Conservation (phyloP, 768 basidiomycete genomes). For the Russula ochroleuca region DNA sequence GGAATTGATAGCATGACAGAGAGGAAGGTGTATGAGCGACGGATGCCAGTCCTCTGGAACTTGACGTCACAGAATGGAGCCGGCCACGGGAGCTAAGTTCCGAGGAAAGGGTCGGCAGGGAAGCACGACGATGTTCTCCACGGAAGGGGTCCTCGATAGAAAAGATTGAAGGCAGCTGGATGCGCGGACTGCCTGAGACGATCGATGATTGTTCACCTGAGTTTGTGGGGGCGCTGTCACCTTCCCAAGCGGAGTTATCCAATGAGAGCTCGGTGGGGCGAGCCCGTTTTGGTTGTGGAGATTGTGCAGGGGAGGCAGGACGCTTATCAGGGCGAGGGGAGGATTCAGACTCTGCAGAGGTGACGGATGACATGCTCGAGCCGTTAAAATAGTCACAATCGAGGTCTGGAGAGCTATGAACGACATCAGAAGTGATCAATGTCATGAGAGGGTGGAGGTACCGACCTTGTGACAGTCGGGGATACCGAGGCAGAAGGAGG, state of each 20-base stretch:
- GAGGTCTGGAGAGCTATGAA: constrained; percentile 41
- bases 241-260: constrained; percentile 30
- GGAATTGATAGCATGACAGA: constrained; percentile 55
- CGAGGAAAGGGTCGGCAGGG: constrained; percentile 56
- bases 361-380: constrained; percentile 77
- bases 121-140: constrained; percentile 55
- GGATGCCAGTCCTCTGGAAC: constrained; percentile 32
- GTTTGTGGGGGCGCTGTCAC: constrained; percentile 28
- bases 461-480: constrained; percentile 27
- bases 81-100: constrained; percentile 47
- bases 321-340: constrained; percentile 62
- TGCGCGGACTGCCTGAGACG: constrained; percentile 45
- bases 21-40: constrained; percentile 28
- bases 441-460: constrained; percentile 12
- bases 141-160: constrained; percentile 58
- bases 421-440: constrained; percentile 12
- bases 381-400: constrained; percentile 44
- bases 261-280: constrained; percentile 35
- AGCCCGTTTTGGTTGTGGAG: constrained; percentile 44
- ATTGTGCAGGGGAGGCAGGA: constrained; percentile 45
- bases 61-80: constrained; percentile 51
- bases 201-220: constrained; percentile 39
- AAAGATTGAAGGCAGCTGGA: constrained; percentile 73
- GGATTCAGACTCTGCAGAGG: constrained; percentile 62
- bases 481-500: constrained; percentile 25